phyloP scores from a whole-genome alignment of 257 asterid species.

The Vinca minor region DNA sequence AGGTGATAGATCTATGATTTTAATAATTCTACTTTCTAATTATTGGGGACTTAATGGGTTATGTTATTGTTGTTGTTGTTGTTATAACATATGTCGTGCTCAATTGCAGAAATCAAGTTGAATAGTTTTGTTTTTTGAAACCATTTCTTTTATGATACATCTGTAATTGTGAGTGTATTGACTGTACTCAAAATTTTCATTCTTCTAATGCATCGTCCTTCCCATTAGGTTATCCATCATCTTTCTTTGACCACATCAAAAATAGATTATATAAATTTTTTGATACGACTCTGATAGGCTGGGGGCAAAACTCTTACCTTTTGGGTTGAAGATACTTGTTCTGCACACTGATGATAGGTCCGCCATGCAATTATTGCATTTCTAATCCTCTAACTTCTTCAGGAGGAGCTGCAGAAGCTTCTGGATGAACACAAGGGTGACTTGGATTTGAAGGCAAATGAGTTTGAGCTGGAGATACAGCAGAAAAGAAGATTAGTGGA shows the following conservation, averaged over 20 bases:
- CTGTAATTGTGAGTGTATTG: no score
- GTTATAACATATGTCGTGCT: background rate
- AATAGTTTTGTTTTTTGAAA: background rate
- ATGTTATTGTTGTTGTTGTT: background rate
- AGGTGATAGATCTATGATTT: background rate
- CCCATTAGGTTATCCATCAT: background rate
- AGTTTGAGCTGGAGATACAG: conserved; percentile 68
- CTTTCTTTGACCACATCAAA: background rate
- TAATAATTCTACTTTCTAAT: background rate
- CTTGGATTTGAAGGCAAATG: conserved; percentile 60
- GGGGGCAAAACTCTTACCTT: background rate
- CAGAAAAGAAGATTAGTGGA: conserved; percentile 57
- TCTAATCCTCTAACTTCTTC: conserved; percentile 18
- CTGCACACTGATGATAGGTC: background rate
- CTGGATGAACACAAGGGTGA: conserved; percentile 62
- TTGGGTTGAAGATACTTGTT: background rate
- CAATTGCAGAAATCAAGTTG: background rate
- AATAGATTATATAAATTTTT: background rate
- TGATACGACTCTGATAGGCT: background rate
- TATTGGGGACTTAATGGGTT: no score
- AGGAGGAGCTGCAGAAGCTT: conserved; percentile 83
- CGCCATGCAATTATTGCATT: background rate
- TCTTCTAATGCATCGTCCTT: background rate
- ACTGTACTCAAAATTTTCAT: background rate
- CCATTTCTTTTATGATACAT: background rate